Percentiles rank a stretch among this genome's conserved stretches.
Evolutionary conservation across 352 stramenopile genomes (phyloP).

Genomic region (Phytophthora rubi): DNA sequence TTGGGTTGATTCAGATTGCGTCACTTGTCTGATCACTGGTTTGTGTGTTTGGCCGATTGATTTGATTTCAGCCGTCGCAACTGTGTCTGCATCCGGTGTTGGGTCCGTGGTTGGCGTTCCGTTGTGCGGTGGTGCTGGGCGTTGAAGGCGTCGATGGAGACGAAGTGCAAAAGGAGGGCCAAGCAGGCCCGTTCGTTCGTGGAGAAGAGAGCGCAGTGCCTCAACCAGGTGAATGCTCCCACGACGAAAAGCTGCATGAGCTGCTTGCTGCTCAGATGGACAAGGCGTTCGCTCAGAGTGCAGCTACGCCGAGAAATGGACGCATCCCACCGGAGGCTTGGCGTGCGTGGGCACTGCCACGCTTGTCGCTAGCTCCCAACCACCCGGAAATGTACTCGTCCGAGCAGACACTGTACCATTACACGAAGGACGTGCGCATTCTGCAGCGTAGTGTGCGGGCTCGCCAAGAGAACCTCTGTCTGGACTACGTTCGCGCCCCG

Average conservation of each 20-base stretch:
- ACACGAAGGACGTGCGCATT: conserved; percentile 67
- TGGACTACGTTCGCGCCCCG: conserved; percentile 54
- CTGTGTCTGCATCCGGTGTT: conserved; percentile 69
- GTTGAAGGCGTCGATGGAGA: conserved; percentile 31
- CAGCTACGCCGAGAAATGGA: conserved; percentile 25
- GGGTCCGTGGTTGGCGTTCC: conserved; percentile 74
- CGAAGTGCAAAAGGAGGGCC: conserved; percentile 12
- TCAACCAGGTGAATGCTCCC: conserved; percentile 44
- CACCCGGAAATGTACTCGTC: conserved; percentile 67
- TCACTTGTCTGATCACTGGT: neutral
- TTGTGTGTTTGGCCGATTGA: neutral
- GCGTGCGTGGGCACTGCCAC: conserved; percentile 61
- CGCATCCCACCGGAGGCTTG: conserved; percentile 55
- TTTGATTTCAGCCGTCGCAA: conserved; percentile 50
- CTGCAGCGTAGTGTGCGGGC: conserved; percentile 47
- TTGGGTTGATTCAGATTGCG: neutral
- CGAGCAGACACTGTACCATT: conserved; percentile 78
- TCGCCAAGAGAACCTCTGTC: conserved; percentile 35
- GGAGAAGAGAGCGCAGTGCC: conserved; percentile 9
- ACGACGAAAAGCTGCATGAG: conserved; percentile 48
- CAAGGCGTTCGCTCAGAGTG: conserved; percentile 52
- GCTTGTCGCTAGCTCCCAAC: conserved; percentile 61
- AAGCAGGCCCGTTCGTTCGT: conserved; percentile 13
- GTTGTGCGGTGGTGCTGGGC: conserved; percentile 63
- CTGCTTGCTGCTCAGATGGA: conserved; percentile 52